A percentile compares a stretch with the other conserved stretches of the same genome.
Evolutionary conservation across 2,329 filamentous ascomycete species (phyloP).

Genomic region (Penicillium crustosum): DNA sequence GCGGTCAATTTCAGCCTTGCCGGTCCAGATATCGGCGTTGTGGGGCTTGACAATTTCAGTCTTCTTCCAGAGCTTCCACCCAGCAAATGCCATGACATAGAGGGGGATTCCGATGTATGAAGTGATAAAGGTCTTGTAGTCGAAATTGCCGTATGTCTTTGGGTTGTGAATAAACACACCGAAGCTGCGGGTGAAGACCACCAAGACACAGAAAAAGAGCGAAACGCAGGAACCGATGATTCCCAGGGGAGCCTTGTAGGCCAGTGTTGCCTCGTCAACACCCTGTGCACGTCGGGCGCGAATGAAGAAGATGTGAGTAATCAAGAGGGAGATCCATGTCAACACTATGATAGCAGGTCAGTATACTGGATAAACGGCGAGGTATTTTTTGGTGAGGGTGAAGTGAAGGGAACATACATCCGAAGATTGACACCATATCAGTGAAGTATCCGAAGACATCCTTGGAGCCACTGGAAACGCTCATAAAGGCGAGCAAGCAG

Average conservation of each 20-base stretch:
- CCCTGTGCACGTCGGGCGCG: conserved; percentile 60
- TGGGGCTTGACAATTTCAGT: conserved; percentile 55
- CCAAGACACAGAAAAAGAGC: conserved; percentile 66
- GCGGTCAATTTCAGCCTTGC: conserved; percentile 68
- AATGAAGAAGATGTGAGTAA: conserved; percentile 65
- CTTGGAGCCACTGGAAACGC: conserved; percentile 56
- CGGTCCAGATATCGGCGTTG: conserved; percentile 66
- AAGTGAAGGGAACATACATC: conserved; percentile 28
- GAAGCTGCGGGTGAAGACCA: conserved; percentile 78
- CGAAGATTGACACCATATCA: conserved; percentile 63
- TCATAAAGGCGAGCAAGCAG: conserved; percentile 65
- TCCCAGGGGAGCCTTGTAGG: conserved; percentile 68
- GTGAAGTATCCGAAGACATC: conserved; percentile 63
- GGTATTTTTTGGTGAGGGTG: not conserved
- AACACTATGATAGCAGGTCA: conserved; percentile 37
- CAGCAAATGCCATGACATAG: conserved; percentile 66
- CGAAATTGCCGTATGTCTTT: conserved; percentile 53
- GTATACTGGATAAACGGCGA: not conserved
- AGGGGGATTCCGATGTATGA: conserved; percentile 73
- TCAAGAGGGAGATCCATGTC: conserved; percentile 66
- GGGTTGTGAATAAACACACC: conserved; percentile 59
- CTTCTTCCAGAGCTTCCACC: conserved; percentile 60
- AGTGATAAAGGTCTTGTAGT: conserved; percentile 72
- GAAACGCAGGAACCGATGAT: conserved; percentile 65
- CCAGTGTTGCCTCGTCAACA: conserved; percentile 54